Percentiles rank a stretch among this genome's conserved stretches.
These are phyloP conservation scores for Gracilaria domingensis DNA, from an alignment of 23 red algal genomes.

Conservation along the genomic window DNA sequence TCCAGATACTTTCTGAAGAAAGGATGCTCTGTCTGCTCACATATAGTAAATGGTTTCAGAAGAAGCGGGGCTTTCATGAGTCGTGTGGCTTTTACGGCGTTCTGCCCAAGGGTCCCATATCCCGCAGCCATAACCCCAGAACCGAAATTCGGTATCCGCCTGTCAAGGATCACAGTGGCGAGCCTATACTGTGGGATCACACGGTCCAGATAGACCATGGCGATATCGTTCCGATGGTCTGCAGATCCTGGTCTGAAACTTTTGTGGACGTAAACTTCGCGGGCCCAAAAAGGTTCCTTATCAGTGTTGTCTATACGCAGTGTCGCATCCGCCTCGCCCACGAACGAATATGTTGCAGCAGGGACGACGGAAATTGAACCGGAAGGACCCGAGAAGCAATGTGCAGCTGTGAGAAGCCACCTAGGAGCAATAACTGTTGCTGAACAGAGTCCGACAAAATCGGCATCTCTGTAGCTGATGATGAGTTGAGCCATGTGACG, in stretches of 20 bases:
- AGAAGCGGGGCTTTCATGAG: slow-evolving; percentile 52
- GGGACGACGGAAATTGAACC: slow-evolving; percentile 16
- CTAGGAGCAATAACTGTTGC: slow-evolving; percentile 43
- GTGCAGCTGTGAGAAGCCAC: slow-evolving; percentile 65
- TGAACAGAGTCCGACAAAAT: slow-evolving; percentile 28
- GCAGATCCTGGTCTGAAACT: slow-evolving; percentile 28
- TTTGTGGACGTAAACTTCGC: slow-evolving; percentile 25
- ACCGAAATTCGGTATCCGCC: slow-evolving; percentile 22
- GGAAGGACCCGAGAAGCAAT: slow-evolving; percentile 54
- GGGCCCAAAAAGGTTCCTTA: slow-evolving; percentile 24
- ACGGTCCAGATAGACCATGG: slow-evolving; percentile 30
- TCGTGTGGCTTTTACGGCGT: slow-evolving; percentile 24
- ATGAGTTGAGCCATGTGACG: slow-evolving; percentile 64
- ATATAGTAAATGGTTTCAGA: slow-evolving; percentile 43
- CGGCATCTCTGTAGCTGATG: slow-evolving; percentile 36
- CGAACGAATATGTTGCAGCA: slow-evolving; percentile 27
- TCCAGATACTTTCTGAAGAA: slow-evolving; percentile 28
- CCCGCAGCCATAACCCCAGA: slow-evolving; percentile 42
- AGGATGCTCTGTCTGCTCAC: slow-evolving; percentile 29
- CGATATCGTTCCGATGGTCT: slow-evolving; percentile 55
- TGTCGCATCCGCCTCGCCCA: slow-evolving; percentile 49
- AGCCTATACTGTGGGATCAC: slow-evolving; percentile 25
- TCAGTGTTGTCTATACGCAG: slow-evolving; percentile 36
- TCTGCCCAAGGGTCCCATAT: slow-evolving; percentile 42
- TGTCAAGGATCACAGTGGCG: slow-evolving; percentile 45